Conservation (phyloP, 2,329 filamentous ascomycete species). For the Xylariaceae sp. region DNA sequence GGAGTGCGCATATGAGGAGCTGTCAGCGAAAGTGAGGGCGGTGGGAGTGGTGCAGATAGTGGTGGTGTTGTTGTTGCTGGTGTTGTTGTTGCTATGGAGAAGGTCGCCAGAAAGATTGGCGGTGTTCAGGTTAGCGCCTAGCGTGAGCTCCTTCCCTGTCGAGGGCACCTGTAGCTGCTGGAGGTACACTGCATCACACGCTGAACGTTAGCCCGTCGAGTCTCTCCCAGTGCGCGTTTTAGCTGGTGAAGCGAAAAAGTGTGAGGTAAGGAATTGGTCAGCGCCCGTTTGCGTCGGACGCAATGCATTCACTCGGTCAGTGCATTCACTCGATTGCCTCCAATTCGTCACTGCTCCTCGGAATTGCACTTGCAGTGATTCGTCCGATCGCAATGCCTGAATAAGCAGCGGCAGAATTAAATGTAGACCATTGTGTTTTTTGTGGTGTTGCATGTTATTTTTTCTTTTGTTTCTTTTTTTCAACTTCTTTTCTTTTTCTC, state of each 20-base stretch:
- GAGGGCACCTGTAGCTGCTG: slow-evolving; percentile 36
- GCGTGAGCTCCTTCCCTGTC: slow-evolving; percentile 49
- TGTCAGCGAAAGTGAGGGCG: slow-evolving; percentile 12
- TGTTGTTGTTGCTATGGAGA: slow-evolving; percentile 43
- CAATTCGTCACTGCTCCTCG: background rate
- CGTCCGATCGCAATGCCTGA: background rate
- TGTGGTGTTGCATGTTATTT: background rate
- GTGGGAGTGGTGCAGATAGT: slow-evolving; percentile 17
- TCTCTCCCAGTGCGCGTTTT: background rate
- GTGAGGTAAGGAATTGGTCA: background rate
- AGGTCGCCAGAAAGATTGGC: slow-evolving; percentile 56
- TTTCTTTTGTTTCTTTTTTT: background rate
- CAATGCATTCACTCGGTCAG: background rate
- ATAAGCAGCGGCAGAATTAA: background rate
- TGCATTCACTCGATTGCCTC: background rate
- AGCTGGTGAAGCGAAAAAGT: background rate
- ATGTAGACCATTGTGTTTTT: background rate
- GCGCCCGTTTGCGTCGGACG: background rate
- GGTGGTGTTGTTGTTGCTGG: slow-evolving; percentile 32
- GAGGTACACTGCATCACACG: slow-evolving; percentile 29
- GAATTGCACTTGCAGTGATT: background rate
- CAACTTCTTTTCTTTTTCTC: background rate
- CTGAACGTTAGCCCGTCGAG: slow-evolving; percentile 23
- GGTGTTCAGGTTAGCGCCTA: slow-evolving; percentile 47
- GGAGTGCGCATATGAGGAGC: slow-evolving; percentile 7